Base-by-base conservation (phyloP, 179 eudicot genomes). In the Kewa caespitosa region DNA sequence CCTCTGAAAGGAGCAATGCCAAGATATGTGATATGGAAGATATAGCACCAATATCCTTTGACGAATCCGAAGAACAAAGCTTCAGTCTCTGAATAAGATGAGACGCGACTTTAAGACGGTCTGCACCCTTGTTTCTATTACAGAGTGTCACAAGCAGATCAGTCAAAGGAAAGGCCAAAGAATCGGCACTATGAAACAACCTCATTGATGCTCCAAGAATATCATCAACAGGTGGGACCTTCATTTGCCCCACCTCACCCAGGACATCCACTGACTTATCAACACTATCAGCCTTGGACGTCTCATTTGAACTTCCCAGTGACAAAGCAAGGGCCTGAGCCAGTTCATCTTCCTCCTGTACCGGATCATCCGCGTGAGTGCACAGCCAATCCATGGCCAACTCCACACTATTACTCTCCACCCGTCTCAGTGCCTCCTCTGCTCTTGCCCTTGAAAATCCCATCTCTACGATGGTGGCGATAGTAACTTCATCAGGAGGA, bases 311-410 rank as follows among this genome's bases (percentile, higher is more conserved):
- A 79, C 75, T 91, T 71, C 99, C 99, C 9, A 95, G 76, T 18
- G 99, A 95, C 79, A 95, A 81, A 39, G 99, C 98, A 82, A 95
- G 97, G 42, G 98, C 99, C 72, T 85, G 87, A 62, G 99, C 98
- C 80, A 95, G 82, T 77, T 93, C 99, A 87, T 91, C 98, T 78
- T 95, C 99, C 73, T 95, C 98, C 77, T 89, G 92, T 27, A 90
- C 96, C 57, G 99, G 98, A 81, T 95, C 99, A 75, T 95, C 99
- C 67, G 81, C 87, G 80, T 95, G 99, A 83, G 84, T 93, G 77
- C 90, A 91, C 84, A 95, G 77, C 99, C 99, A 95, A 73, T 95
- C 99, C 99, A 95, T 95, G 38, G 98, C 98, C 97, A 95, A 82
- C 84, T 95, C 99, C 78, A 95, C 97, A 77, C 99, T 93, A 82